Conservation (phyloP, 768 basidiomycete species). For the Flagelloscypha sp. region DNA sequence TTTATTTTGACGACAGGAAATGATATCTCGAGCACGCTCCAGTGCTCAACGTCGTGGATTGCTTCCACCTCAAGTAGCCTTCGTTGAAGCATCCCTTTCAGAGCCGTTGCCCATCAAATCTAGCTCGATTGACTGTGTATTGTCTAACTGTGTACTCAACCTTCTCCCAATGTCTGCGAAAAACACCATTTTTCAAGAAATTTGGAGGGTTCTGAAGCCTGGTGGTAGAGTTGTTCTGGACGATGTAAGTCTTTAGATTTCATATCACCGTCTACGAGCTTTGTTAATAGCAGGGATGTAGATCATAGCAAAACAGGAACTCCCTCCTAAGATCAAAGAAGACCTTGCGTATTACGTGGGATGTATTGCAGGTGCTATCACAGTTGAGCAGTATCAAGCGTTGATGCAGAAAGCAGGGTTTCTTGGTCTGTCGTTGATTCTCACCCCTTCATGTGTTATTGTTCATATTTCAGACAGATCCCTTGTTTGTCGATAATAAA, state of each 20-base stretch:
- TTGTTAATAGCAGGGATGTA: conserved; percentile 12
- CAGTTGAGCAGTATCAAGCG: conserved; percentile 26
- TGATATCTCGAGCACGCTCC: conserved; percentile 38
- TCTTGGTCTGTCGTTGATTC: conserved; percentile 19
- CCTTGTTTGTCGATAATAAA: conserved; percentile 28
- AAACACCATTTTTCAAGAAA: conserved; percentile 34
- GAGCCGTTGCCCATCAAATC: conserved; percentile 40
- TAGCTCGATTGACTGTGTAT: conserved; percentile 42
- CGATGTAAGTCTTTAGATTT: conserved; percentile 39
- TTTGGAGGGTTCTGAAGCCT: conserved; percentile 42
- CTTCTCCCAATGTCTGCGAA: conserved; percentile 36
- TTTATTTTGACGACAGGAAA: conserved; percentile 36
- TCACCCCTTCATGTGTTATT: background rate
- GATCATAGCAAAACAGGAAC: conserved; percentile 38
- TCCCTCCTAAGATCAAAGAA: conserved; percentile 33
- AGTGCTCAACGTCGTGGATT: conserved; percentile 34
- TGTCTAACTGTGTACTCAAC: conserved; percentile 54
- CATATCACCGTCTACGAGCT: background rate
- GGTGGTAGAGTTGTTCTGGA: conserved; percentile 46
- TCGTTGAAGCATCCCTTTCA: conserved; percentile 34
- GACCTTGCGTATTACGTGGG: conserved; percentile 33
- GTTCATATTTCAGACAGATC: conserved; percentile 24
- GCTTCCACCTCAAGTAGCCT: conserved; percentile 41
- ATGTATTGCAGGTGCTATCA: conserved; percentile 40
- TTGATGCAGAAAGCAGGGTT: conserved; percentile 35